Evolutionary conservation across 2,329 filamentous ascomycete species (phyloP), one percentile per base, ranked within the genome.

Genomic region (Tolypocladium cylindrosporum): DNA sequence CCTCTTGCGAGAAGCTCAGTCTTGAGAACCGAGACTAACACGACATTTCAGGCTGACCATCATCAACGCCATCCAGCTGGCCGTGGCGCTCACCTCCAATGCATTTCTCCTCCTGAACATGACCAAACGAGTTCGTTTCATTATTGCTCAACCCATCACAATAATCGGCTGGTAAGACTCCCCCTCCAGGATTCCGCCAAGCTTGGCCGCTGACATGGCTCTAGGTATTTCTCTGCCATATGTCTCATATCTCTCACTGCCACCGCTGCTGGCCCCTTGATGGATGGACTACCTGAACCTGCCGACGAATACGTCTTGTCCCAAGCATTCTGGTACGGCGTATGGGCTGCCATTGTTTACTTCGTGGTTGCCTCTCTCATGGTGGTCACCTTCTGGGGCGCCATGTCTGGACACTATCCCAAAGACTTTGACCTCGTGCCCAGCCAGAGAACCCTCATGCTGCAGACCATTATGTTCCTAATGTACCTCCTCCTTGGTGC

Each of bases 381-480:
- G 71, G 81, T 88, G 62, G 72, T 90, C 57, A 96, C 93, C 27
- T 90, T 93, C 74, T 79, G 86, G 58, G 91, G 91, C 10, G 92
- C 91, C 53, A 82, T 84, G 19, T 66, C 68, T 0, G 77, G 78
- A 1, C 88, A 90, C 63, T 96, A 96, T 65, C 80, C 81, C 8
- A 87, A 90, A 64, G 86, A 91, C 66, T 96, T 96, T 64, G 77
- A 81, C 63, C 78, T 96, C 31, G 92, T 88, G 0, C 83, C 86
- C 56, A 88, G 87, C 60, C 92, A 97, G 71, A 83, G 92, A 11
- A 96, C 90, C 0, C 76, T 97, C 27, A 96, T 97, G 78, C 74
- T 96, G 36, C 92, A 97, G 72, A 96, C 91, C 1, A 95, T 95
- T 72, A 76, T 89, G 57, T 90, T 95, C 67, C 86, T 96, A 55